Base-by-base conservation (phyloP, 1,284 basidiomycete species). In the Limonomyces culmigenus region DNA sequence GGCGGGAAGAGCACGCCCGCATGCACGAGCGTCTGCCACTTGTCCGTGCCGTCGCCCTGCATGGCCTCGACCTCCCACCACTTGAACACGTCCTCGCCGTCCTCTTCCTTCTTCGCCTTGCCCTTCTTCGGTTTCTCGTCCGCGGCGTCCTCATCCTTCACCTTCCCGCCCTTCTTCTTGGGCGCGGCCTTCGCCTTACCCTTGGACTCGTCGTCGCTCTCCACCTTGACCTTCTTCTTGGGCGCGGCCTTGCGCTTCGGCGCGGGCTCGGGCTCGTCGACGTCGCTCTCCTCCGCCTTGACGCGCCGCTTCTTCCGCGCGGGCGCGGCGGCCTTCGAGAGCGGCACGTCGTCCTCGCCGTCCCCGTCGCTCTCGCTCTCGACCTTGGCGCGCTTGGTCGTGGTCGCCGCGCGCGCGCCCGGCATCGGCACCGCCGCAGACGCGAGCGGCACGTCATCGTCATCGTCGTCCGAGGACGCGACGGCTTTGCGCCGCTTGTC, bases 1-100 rank as follows among this genome's bases (percentile, higher is more conserved):
- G 91, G 89, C 41, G 95, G 93, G 60, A 99, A 99, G 43, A 92
- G 70, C 25, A 98, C 92, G 35, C 92, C 95, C 45, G 74, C 79
- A 58, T 99, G 95, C 50, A 89, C 77, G 33, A 98, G 69, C 8
- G 85, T 92, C 38, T 72, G 72, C 95, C 95, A 98, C 56, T 97
- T 92, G 44, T 73, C 63, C 19, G 74, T 65, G 4, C 74, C 81
- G 51, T 92, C 85, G 39, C 72, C 74, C 40, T 75, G 62, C 16
- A 60, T 62, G 46, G 78, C 66, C 32, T 61, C 59, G 52, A 83
- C 75, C 88, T 87, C 92, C 87, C 87, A 92, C 45, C 72, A 70
- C 54, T 72, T 86, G 31, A 71, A 62, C 38, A 77, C 76, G 46
- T 80, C 80, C 41, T 74, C 58, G 34, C 66, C 65, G 37, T 71